Evolutionary conservation across 2,329 filamentous ascomycete species (phyloP), one percentile per base, ranked within the genome.

Genomic region (Arthroderma sp.): DNA sequence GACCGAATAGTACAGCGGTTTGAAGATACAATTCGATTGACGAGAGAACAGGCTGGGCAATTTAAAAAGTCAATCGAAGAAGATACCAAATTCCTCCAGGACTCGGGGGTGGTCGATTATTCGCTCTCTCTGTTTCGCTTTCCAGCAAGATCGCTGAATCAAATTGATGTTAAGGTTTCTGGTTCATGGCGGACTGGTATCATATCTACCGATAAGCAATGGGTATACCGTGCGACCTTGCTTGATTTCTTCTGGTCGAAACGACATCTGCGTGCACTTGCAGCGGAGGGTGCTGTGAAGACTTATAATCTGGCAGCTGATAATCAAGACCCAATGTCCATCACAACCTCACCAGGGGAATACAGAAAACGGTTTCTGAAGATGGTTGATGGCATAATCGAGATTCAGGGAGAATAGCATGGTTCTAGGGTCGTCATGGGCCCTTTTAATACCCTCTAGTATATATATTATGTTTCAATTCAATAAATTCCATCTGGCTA

Each of bases 201-300:
- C 0, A 52, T 62, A 0, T 82, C 79, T 6, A 66, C 70, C 0
- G 77, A 84, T 53, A 75, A 75, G 0, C 75, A 76, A 52, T 82
- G 79, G 68, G 66, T 79, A 8, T 86, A 84, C 54, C 72, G 82
- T 2, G 78, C 74, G 3, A 72, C 80, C 0, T 62, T 86, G 9
- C 66, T 86, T 31, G 83, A 86, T 59, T 86, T 87, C 63, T 85
- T 86, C 66, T 86, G 82, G 82, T 76, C 80, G 0, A 83, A 82
- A 61, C 80, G 85, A 60, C 81, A 80, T 52, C 54, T 79, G 0
- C 79, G 77, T 44, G 77, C 83, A 0, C 75, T 72, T 58, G 68
- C 75, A 1, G 74, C 86, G 73, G 83, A 81, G 0, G 71, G 73
- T 0, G 59, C 85, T 32, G 74, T 86, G 47, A 73, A 73, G 40